Evolutionary conservation across 176 grass and related monocot species (phyloP).

Genomic region (Phyllostachys edulis): DNA sequence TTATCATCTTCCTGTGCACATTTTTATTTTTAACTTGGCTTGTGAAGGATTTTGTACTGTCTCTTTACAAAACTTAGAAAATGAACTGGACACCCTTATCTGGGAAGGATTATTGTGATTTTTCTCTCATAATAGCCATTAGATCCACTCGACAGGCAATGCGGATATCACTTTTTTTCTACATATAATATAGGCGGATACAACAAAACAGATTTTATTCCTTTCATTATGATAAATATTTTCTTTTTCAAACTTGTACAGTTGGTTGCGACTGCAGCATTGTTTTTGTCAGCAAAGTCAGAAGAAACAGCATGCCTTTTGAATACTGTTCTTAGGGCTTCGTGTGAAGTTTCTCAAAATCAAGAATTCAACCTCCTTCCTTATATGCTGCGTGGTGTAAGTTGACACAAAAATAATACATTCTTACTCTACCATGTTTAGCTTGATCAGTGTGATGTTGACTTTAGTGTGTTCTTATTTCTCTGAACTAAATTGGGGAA

Average conservation of each 20-base stretch:
- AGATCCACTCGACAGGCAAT: neutral
- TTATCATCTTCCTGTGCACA: neutral
- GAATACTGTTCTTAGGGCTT: conserved; percentile 72
- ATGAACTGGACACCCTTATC: neutral
- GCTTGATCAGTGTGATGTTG: neutral
- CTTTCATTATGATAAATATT: conserved; percentile 1
- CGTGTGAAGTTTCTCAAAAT: conserved; percentile 77
- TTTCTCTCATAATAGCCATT: neutral
- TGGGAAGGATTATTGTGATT: neutral
- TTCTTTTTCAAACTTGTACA: conserved; percentile 38
- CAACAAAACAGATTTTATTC: neutral
- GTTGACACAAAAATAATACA: neutral
- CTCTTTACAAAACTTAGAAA: neutral
- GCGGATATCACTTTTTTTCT: neutral
- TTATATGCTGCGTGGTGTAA: conserved; percentile 62
- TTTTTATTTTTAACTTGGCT: neutral
- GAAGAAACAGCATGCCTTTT: conserved; percentile 79
- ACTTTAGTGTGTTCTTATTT: neutral
- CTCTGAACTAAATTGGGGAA: neutral
- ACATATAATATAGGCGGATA: neutral
- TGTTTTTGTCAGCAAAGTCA: conserved; percentile 77
- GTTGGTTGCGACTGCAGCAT: conserved; percentile 79
- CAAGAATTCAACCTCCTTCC: conserved; percentile 61
- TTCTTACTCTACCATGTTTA: conserved; percentile 5
- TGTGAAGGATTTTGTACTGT: conserved; percentile 21